A percentile compares a stretch with the other conserved stretches of the same genome.
Conservation (phyloP, 164 flowering plant genomes). For the Dillenia turbinata region DNA sequence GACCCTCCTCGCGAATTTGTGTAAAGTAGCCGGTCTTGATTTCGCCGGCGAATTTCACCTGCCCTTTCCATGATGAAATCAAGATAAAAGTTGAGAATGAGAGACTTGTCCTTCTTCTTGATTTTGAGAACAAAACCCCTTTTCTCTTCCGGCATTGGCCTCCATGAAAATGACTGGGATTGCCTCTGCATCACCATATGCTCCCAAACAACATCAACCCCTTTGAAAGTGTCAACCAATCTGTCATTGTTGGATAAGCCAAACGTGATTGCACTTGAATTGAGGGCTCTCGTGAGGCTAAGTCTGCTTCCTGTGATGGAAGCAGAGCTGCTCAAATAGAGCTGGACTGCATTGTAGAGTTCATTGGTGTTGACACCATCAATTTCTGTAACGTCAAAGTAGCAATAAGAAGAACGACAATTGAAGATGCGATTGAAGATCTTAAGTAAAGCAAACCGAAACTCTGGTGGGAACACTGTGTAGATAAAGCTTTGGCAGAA, state of each 20-base stretch:
- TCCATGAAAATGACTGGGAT: slow-evolving; percentile 62
- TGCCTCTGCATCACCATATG: slow-evolving; percentile 67
- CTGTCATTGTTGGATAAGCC: slow-evolving; percentile 60
- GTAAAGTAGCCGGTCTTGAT: slow-evolving; percentile 64
- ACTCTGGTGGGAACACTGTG: slow-evolving; percentile 67
- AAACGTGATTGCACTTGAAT: slow-evolving; percentile 56
- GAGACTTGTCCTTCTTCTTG: slow-evolving; percentile 43
- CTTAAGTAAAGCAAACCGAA: slow-evolving; percentile 49
- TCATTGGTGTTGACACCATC: slow-evolving; percentile 95
- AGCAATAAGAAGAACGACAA: slow-evolving; percentile 65
- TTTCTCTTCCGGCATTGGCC: slow-evolving; percentile 74
- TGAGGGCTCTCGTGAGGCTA: slow-evolving; percentile 60
- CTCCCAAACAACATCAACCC: slow-evolving; percentile 61
- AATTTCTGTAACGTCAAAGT: slow-evolving; percentile 86
- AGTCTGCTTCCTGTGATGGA: slow-evolving; percentile 47
- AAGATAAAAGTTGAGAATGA: slow-evolving; percentile 55
- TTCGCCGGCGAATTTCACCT: slow-evolving; percentile 49
- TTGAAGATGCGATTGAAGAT: slow-evolving; percentile 43
- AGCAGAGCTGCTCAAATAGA: slow-evolving; percentile 59
- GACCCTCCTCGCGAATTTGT: slow-evolving; percentile 73
- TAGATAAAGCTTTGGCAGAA: slow-evolving; percentile 63
- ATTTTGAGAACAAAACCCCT: slow-evolving; percentile 66
- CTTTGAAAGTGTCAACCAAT: slow-evolving; percentile 50
- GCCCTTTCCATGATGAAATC: slow-evolving; percentile 59
- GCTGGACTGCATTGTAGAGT: slow-evolving; percentile 81